These are phyloP conservation scores for Pythium grandisporangium DNA, from an alignment of 352 stramenopile genomes.

Conservation along the genomic window DNA sequence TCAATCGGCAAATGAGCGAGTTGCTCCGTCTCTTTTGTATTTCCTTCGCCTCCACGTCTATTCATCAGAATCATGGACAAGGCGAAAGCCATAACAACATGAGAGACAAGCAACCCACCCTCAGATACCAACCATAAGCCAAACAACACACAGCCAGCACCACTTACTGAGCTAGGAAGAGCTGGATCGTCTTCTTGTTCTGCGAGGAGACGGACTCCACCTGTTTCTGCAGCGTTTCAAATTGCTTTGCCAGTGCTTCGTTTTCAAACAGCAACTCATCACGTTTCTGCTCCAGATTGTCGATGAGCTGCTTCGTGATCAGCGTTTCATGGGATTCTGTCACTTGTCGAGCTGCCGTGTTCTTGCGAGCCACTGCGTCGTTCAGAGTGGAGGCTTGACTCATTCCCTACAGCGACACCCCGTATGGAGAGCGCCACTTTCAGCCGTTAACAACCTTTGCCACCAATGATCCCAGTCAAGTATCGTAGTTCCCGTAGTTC, in stretches of 20 bases:
- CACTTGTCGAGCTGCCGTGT: conserved; percentile 11
- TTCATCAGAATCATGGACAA: too few relatives aligned
- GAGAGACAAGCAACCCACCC: too few relatives aligned
- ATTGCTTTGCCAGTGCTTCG: conserved; percentile 42
- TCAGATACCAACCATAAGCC: background rate
- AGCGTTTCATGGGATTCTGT: conserved; percentile 46
- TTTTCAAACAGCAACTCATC: conserved; percentile 57
- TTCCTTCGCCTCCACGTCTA: conserved; percentile 25
- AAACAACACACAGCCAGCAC: background rate
- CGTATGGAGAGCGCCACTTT: too few relatives aligned
- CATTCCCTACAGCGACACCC: conserved; percentile 29
- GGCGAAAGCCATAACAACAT: too few relatives aligned
- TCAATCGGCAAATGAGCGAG: conserved; percentile 48
- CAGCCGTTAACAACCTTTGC: too few relatives aligned
- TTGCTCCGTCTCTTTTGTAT: conserved; percentile 35
- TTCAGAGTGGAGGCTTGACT: conserved; percentile 35
- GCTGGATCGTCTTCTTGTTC: conserved; percentile 62
- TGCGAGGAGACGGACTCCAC: conserved; percentile 55
- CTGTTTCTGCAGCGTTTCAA: conserved; percentile 41
- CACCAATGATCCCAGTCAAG: too few relatives aligned
- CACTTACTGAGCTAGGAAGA: conserved; percentile 67
- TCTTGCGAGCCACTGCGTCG: conserved; percentile 20
- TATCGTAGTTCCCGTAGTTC: background rate
- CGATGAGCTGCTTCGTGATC: conserved; percentile 47
- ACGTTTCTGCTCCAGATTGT: conserved; percentile 54